phyloP scores from a whole-genome alignment of 2,329 filamentous ascomycete genomes.

The Orbilia quercus region DNA sequence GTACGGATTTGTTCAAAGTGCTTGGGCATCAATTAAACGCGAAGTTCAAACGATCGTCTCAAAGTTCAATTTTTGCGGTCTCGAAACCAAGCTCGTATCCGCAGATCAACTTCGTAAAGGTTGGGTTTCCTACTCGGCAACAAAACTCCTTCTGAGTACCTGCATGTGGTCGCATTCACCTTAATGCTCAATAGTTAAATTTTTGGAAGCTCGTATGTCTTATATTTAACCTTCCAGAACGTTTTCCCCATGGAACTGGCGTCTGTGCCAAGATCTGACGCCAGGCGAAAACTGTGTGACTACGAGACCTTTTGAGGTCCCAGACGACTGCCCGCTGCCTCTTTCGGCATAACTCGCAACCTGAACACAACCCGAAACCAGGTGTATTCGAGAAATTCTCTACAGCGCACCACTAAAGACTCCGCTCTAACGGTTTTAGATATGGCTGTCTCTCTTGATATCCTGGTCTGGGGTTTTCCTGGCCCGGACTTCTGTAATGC shows the following conservation, averaged over 20 bases:
- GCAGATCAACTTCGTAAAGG: no score
- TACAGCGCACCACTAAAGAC: background rate
- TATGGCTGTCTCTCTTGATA: background rate
- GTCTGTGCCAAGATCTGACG: conserved; percentile 25
- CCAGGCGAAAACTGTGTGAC: conserved; percentile 31
- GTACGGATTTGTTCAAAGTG: no score
- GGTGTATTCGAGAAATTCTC: conserved; percentile 22
- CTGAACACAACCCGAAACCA: conserved; percentile 4
- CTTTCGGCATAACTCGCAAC: conserved; percentile 10
- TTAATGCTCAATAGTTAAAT: background rate
- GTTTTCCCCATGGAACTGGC: background rate
- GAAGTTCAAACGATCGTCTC: no score
- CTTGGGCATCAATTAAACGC: no score
- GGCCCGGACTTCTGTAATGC: background rate
- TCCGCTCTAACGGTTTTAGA: background rate
- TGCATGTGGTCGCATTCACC: background rate
- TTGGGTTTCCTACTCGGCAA: no score
- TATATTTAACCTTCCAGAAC: conserved; percentile 10
- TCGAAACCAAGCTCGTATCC: no score
- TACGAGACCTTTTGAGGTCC: conserved; percentile 28
- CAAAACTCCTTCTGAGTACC: no score
- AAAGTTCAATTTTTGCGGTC: no score
- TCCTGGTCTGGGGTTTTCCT: background rate
- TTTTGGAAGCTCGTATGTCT: conserved; percentile 7
- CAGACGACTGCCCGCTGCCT: conserved; percentile 18